These are phyloP conservation scores for Amanita fuliginea DNA, from an alignment of 768 basidiomycete species.

Conservation along the genomic window DNA sequence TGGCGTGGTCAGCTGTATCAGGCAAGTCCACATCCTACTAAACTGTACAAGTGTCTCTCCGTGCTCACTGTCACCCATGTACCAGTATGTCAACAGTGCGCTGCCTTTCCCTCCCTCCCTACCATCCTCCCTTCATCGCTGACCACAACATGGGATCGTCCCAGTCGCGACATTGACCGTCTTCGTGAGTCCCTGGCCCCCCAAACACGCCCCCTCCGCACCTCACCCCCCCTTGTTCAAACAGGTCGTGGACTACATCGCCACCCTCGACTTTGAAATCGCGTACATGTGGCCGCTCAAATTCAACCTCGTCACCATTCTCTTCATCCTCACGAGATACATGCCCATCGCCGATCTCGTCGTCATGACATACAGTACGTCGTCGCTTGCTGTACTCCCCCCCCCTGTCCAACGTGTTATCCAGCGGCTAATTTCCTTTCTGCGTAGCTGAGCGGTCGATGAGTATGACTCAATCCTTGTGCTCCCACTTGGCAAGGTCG, in stretches of 20 bases:
- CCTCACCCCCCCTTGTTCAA: no score
- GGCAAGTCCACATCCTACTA: no score
- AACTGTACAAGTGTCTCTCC: no score
- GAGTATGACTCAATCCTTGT: background rate
- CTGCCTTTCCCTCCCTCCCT: background rate
- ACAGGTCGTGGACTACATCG: constrained; percentile 4
- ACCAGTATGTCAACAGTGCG: background rate
- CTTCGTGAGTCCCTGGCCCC: background rate
- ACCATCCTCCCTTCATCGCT: background rate
- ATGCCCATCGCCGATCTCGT: background rate
- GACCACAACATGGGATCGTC: background rate
- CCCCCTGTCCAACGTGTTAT: no score
- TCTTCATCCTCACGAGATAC: constrained; percentile 3
- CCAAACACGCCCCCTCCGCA: background rate
- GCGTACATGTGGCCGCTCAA: constrained; percentile 4
- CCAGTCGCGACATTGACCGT: constrained; percentile 3
- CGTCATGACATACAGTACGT: constrained; percentile 1
- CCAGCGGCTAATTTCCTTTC: background rate
- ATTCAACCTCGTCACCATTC: constrained; percentile 2
- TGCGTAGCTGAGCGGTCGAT: background rate
- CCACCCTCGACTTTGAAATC: constrained; percentile 4
- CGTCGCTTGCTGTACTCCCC: no score
- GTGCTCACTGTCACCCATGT: no score
- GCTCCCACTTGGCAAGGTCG: background rate
- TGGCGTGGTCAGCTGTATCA: no score